Evolutionary conservation across 768 basidiomycete species (phyloP).

Genomic region (Russula ochroleuca): DNA sequence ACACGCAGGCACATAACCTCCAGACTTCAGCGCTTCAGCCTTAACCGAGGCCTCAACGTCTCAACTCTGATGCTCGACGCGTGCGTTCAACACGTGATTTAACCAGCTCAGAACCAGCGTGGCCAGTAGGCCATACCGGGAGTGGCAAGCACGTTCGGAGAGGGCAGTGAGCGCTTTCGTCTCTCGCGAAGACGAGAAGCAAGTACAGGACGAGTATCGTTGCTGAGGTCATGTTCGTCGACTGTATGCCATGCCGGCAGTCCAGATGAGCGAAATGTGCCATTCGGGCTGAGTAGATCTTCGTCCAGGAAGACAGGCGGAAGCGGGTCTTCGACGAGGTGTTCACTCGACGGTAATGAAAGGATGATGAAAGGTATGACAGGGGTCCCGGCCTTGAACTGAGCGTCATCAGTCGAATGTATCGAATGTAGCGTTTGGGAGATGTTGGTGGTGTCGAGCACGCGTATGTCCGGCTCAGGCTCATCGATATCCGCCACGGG

Average conservation of each 20-base stretch:
- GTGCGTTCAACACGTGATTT: neutral
- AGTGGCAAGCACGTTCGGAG: neutral
- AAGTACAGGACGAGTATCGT: constrained; percentile 11
- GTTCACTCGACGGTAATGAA: constrained; percentile 14
- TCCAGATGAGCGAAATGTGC: constrained; percentile 15
- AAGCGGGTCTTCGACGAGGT: neutral
- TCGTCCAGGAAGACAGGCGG: constrained; percentile 2
- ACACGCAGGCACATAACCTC: neutral
- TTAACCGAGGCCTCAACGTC: too few species aligned
- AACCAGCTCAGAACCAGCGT: constrained; percentile 13
- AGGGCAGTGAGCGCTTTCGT: neutral
- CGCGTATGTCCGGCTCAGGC: neutral
- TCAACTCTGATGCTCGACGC: too few species aligned
- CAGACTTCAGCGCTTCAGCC: too few species aligned
- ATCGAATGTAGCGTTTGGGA: constrained; percentile 3
- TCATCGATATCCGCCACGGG: neutral
- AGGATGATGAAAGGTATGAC: constrained; percentile 19
- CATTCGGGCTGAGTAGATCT: constrained; percentile 16
- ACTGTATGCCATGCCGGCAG: neutral
- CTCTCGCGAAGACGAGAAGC: constrained; percentile 15
- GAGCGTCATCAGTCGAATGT: constrained; percentile 1
- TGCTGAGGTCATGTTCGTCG: neutral
- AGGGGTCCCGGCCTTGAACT: constrained; percentile 1
- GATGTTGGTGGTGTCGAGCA: neutral
- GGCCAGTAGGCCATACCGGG: constrained; percentile 11